Evolutionary conservation across 768 basidiomycete genomes (phyloP).

Genomic region (Butyriboletus loyo): DNA sequence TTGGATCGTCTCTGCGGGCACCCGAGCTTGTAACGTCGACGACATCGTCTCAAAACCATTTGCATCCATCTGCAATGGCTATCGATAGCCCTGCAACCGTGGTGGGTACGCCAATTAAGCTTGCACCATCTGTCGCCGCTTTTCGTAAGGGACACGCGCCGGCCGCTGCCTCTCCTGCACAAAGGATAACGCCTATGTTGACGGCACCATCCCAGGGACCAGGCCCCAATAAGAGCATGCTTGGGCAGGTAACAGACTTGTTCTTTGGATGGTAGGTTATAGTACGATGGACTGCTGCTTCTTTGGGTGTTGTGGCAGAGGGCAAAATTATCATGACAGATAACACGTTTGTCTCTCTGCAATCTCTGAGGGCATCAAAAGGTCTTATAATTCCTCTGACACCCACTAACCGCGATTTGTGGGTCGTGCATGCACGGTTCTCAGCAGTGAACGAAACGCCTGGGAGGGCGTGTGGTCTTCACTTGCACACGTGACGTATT

Average conservation of each 20-base stretch:
- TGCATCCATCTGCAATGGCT: slow-evolving; percentile 42
- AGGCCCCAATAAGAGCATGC: slow-evolving; percentile 51
- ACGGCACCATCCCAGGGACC: slow-evolving; percentile 21
- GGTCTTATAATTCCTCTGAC: not conserved
- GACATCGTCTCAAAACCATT: slow-evolving; percentile 4
- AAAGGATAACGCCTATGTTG: slow-evolving; percentile 20
- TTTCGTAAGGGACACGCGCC: slow-evolving; percentile 52
- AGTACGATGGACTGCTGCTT: not conserved
- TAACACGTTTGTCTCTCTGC: not conserved
- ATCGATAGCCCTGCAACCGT: slow-evolving; percentile 45
- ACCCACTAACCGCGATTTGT: not conserved
- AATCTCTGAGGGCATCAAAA: not conserved
- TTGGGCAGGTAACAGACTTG: slow-evolving; percentile 76
- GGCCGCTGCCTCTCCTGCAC: slow-evolving; percentile 15
- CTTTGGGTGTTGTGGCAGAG: not conserved
- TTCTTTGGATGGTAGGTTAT: slow-evolving; percentile 73
- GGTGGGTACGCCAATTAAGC: slow-evolving; percentile 68
- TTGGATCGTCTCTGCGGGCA: slow-evolving; percentile 36
- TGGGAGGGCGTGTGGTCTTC: no score
- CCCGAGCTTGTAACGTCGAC: slow-evolving; percentile 16
- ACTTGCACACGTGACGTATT: no score
- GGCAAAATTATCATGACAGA: not conserved
- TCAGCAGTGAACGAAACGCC: not conserved
- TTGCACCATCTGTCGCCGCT: slow-evolving; percentile 70
- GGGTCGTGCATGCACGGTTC: no score